Percentiles rank a stretch among this genome's conserved stretches.
phyloP scores from a whole-genome alignment of 2,329 filamentous ascomycete species.

The Arachnomyces sp. region DNA sequence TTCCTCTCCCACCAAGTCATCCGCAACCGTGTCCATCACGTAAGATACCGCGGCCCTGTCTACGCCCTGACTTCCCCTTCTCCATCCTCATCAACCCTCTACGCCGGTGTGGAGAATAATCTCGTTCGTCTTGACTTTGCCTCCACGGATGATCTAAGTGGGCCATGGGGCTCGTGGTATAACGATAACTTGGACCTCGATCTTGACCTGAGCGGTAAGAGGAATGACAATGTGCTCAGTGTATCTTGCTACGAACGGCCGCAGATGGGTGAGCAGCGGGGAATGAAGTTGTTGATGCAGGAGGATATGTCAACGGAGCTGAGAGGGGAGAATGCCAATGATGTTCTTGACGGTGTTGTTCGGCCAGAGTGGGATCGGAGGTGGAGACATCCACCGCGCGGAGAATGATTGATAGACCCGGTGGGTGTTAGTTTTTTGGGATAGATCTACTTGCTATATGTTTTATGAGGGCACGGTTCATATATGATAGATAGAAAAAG shows the following conservation, averaged over 20 bases:
- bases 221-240: conserved; percentile 21
- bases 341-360: conserved; percentile 14
- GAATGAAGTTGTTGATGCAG: conserved; percentile 29
- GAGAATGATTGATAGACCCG: conserved; percentile 24
- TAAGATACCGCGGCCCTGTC: conserved; percentile 35
- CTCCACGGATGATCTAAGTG: conserved; percentile 34
- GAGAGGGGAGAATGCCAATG: conserved; percentile 12
- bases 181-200: conserved; percentile 20
- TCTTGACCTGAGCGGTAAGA: conserved; percentile 16
- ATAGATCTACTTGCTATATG: background rate
- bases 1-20: conserved; percentile 30
- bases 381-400: conserved; percentile 19
- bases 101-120: conserved; percentile 35
- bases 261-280: conserved; percentile 23
- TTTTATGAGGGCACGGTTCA: too few relatives aligned
- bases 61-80: conserved; percentile 39
- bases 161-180: conserved; percentile 25
- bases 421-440: background rate
- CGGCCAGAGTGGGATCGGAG: conserved; percentile 31
- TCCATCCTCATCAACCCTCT: conserved; percentile 37
- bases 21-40: conserved; percentile 6
- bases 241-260: conserved; percentile 39
- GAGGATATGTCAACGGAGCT: conserved; percentile 19
- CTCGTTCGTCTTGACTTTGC: conserved; percentile 37
- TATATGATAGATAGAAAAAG: too few relatives aligned